Percentiles rank a stretch among this genome's conserved stretches.
Conservation (phyloP, 192 early-diverging fungal genomes). For the Backusella westeae region DNA sequence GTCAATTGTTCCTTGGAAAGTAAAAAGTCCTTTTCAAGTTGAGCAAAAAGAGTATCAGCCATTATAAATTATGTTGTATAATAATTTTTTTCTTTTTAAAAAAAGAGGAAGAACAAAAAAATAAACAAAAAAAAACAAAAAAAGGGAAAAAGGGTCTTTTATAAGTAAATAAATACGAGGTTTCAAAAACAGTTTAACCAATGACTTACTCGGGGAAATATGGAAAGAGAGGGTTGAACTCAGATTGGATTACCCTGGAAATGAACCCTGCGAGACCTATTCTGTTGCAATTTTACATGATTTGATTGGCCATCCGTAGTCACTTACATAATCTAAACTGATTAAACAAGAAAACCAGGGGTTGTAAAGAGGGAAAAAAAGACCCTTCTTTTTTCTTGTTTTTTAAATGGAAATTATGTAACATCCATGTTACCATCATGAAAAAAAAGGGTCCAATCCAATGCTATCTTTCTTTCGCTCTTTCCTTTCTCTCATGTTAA, state of each 20-base stretch:
- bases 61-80: not conserved
- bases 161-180: not conserved
- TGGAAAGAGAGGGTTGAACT: not conserved
- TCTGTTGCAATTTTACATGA: not conserved
- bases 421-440: not conserved
- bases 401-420: not conserved
- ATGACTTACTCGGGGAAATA: slow-evolving; percentile 2
- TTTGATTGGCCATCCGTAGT: not conserved
- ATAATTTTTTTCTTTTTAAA: not conserved
- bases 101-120: not conserved
- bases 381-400: not conserved
- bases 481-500: not conserved
- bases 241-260: slow-evolving; percentile 1
- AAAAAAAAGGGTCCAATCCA: not conserved
- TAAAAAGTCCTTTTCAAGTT: slow-evolving; percentile 24
- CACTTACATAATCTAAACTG: slow-evolving; percentile 2
- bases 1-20: slow-evolving; percentile 21
- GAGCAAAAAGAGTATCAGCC: slow-evolving; percentile 26
- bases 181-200: not conserved
- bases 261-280: slow-evolving; percentile 5
- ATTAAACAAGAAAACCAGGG: not conserved
- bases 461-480: not conserved
- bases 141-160: not conserved
- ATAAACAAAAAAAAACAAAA: not conserved
- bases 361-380: not conserved